These are phyloP conservation scores for Chaetomium cochliodes DNA, from an alignment of 495 filamentous ascomycete species.

Conservation along the genomic window DNA sequence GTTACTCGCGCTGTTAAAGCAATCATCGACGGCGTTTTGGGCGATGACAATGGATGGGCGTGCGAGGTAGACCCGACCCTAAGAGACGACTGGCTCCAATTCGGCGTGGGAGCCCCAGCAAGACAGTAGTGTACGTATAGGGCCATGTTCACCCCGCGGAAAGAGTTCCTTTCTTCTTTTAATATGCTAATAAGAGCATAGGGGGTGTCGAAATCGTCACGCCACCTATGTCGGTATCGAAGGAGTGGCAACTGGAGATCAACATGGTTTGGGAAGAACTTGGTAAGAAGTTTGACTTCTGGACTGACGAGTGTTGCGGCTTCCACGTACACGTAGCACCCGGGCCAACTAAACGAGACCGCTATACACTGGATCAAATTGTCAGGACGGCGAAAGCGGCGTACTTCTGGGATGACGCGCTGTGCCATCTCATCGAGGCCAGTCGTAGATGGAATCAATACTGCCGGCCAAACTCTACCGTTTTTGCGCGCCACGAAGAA, in stretches of 20 bases:
- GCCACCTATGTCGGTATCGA: neutral
- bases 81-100: neutral
- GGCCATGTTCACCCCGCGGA: no score
- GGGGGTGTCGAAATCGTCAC: neutral
- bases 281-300: neutral
- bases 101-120: neutral
- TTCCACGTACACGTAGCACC: neutral
- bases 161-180: neutral
- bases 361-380: neutral
- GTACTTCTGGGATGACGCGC: neutral
- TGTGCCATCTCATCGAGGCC: neutral
- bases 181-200: neutral
- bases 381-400: neutral
- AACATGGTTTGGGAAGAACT: neutral
- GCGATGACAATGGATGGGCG: neutral
- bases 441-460: neutral
- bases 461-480: neutral
- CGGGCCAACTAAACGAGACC: neutral
- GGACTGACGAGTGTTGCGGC: neutral
- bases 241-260: neutral
- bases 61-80: neutral
- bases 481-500: neutral
- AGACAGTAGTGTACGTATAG: neutral
- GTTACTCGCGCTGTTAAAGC: neutral
- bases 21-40: neutral